phyloP scores from a whole-genome alignment of 768 basidiomycete species.

The Termitomyces sp. region DNA sequence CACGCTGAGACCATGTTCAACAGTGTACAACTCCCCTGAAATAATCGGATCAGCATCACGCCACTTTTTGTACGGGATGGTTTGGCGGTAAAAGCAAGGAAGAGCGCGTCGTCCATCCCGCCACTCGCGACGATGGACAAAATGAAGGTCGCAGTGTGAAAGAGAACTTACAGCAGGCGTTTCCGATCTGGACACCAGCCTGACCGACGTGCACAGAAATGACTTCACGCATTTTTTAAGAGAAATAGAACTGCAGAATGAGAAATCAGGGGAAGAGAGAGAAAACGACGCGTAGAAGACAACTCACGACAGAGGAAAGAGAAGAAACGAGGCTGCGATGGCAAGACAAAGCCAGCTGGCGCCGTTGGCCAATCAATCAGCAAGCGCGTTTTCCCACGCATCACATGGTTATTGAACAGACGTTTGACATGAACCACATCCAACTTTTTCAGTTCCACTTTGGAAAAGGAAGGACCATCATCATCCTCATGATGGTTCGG shows the following conservation, averaged over 20 bases:
- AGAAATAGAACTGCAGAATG: constrained; percentile 17
- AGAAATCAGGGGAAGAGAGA: constrained; percentile 15
- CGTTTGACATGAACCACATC: too few relatives aligned
- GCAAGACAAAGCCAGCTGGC: constrained; percentile 37
- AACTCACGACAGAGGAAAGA: constrained; percentile 21
- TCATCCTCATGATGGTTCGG: too few relatives aligned
- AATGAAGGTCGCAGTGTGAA: constrained; percentile 1
- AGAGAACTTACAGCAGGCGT: constrained; percentile 82
- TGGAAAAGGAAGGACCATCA: too few relatives aligned
- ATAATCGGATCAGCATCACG: constrained; percentile 19
- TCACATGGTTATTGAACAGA: constrained; percentile 25
- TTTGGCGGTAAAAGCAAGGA: constrained; percentile 1
- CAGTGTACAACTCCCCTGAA: constrained; percentile 94
- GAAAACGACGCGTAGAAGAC: constrained; percentile 17
- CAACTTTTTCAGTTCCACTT: too few relatives aligned
- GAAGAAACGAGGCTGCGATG: constrained; percentile 29
- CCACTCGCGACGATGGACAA: constrained; percentile 1
- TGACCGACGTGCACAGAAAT: constrained; percentile 97
- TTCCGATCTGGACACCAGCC: constrained; percentile 92
- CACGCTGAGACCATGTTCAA: constrained; percentile 95
- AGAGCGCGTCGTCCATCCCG: constrained; percentile 12
- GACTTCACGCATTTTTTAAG: constrained; percentile 74
- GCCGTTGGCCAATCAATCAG: constrained; percentile 36
- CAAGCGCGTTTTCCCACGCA: constrained; percentile 35
- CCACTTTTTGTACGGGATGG: constrained; percentile 7